Evolutionary conservation across 192 early-diverging fungal genomes (phyloP).

Genomic region (Pilobolus umbonatus): DNA sequence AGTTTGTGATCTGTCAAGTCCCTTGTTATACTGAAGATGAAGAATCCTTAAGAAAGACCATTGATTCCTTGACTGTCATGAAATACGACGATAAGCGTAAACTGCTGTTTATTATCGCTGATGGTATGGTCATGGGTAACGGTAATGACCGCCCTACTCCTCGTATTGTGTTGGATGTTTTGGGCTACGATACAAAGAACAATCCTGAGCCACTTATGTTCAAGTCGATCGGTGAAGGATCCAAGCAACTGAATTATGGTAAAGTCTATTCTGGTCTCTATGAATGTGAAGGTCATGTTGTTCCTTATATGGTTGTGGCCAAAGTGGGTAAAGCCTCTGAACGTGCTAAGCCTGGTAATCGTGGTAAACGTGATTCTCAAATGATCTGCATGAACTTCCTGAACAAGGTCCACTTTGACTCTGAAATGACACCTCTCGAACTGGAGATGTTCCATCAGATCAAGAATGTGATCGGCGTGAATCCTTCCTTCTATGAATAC

Average conservation of each 20-base stretch:
- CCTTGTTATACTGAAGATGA: conserved; percentile 96
- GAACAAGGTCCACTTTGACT: conserved; percentile 86
- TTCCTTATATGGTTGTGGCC: conserved; percentile 92
- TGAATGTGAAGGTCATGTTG: conserved; percentile 83
- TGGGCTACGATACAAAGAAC: conserved; percentile 78
- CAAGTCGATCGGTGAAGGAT: conserved; percentile 88
- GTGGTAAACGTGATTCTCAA: conserved; percentile 98
- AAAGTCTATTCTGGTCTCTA: conserved; percentile 96
- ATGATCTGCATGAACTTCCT: conserved; percentile 92
- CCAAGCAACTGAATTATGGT: conserved; percentile 90
- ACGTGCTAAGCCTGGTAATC: conserved; percentile 84
- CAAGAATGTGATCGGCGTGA: conserved; percentile 93
- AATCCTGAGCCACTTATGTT: conserved; percentile 80
- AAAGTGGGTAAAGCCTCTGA: conserved; percentile 91
- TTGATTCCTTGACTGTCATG: conserved; percentile 76
- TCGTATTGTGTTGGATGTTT: conserved; percentile 85
- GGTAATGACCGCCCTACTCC: conserved; percentile 97
- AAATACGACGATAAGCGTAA: conserved; percentile 87
- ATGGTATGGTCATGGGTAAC: conserved; percentile 95
- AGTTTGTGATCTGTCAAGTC: conserved; percentile 94
- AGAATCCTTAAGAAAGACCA: conserved; percentile 75
- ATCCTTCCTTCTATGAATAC: conserved; percentile 75
- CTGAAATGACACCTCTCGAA: conserved; percentile 89
- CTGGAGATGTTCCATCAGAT: conserved; percentile 96
- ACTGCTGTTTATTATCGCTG: conserved; percentile 82